Conservation (phyloP, 1,284 basidiomycete genomes). For the Rhodotorula glutinis region DNA sequence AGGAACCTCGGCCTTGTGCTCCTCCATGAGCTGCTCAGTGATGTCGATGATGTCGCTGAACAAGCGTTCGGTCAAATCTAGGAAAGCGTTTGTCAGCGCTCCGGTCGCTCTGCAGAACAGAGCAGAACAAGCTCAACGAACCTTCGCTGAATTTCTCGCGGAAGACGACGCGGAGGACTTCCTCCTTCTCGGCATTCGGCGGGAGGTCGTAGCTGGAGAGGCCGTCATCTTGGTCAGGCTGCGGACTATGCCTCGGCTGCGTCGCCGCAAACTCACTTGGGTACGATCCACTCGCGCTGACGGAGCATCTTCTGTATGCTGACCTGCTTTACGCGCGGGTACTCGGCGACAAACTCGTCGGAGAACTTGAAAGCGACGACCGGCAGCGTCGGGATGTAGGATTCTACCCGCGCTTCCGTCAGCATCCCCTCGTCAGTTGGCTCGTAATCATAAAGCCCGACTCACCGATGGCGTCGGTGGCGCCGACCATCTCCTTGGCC, state of each 20-base stretch:
- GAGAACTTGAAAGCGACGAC: conserved; percentile 87
- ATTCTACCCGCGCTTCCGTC: not conserved
- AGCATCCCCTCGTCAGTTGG: not conserved
- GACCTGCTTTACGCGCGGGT: conserved; percentile 62
- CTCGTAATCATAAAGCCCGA: not conserved
- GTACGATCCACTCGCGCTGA: conserved; percentile 78
- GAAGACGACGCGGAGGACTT: conserved; percentile 83
- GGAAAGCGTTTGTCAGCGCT: too few relatives aligned
- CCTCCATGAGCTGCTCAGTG: conserved; percentile 34
- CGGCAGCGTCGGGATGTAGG: conserved; percentile 74
- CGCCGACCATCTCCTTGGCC: conserved; percentile 25
- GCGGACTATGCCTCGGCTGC: too few relatives aligned
- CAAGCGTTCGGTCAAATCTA: conserved; percentile 25
- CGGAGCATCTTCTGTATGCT: conserved; percentile 83
- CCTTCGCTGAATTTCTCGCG: conserved; percentile 63
- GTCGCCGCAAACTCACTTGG: conserved; percentile 53
- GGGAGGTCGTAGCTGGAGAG: conserved; percentile 57
- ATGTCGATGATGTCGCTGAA: conserved; percentile 34
- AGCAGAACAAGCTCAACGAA: not conserved
- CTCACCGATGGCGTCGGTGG: conserved; percentile 25
- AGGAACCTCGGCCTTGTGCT: conserved; percentile 19
- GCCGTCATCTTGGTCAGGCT: too few relatives aligned
- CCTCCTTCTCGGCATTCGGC: conserved; percentile 62
- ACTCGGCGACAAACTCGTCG: conserved; percentile 58
- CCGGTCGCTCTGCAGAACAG: too few relatives aligned